Conservation (phyloP, 2,329 filamentous ascomycete genomes). For the Aspergillus luchuensis region DNA sequence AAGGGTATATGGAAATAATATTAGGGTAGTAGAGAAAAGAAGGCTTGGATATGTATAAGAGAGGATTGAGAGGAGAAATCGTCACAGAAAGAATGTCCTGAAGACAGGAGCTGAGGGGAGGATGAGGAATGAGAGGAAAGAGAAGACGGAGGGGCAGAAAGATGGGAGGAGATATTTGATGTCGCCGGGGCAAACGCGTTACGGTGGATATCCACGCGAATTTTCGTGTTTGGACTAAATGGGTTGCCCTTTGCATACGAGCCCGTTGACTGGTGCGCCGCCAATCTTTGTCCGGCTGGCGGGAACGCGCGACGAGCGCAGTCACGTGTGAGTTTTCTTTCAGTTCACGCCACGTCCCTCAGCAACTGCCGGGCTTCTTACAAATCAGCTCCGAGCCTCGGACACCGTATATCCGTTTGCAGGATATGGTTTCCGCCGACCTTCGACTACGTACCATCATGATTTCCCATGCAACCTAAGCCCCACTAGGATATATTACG, state of each 20-base stretch:
- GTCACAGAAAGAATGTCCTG: slow-evolving; percentile 9
- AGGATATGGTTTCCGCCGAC: not conserved
- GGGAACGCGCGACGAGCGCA: slow-evolving; percentile 19
- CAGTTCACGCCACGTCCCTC: slow-evolving; percentile 10
- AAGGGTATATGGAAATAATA: slow-evolving; percentile 28
- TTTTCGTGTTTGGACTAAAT: slow-evolving; percentile 38
- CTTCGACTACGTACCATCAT: not conserved
- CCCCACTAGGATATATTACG: not conserved
- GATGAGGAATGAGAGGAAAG: slow-evolving; percentile 26
- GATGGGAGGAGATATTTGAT: slow-evolving; percentile 35
- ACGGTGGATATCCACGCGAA: slow-evolving; percentile 32
- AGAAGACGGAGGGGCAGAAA: slow-evolving; percentile 32
- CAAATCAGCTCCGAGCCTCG: slow-evolving; percentile 3
- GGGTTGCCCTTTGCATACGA: slow-evolving; percentile 25
- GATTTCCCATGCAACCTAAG: not conserved
- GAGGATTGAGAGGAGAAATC: slow-evolving; percentile 6
- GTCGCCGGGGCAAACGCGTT: slow-evolving; percentile 36
- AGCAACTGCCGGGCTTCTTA: not conserved
- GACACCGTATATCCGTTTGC: not conserved
- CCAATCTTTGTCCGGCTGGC: slow-evolving; percentile 14
- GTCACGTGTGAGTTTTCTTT: slow-evolving; percentile 23
- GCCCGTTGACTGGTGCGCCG: not conserved
- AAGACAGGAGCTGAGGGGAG: slow-evolving; percentile 22
- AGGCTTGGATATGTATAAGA: slow-evolving; percentile 7
- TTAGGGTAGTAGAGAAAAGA: slow-evolving; percentile 15